phyloP scores from a whole-genome alignment of 2,329 filamentous ascomycete species.

The Alternaria brassicae region DNA sequence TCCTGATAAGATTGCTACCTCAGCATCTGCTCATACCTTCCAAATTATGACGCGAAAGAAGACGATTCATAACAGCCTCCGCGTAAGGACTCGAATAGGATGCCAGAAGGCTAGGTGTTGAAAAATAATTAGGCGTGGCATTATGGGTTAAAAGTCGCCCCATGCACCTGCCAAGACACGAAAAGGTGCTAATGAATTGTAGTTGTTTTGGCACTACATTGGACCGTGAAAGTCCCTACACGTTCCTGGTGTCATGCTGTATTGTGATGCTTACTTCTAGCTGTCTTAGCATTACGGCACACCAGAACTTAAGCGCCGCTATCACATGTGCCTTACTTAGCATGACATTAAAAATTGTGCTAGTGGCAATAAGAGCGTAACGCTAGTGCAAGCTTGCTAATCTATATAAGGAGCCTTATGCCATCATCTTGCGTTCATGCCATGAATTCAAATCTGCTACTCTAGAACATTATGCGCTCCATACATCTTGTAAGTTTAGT shows the following conservation, averaged over 20 bases:
- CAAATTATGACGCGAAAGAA: not conserved
- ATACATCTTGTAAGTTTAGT: slow-evolving; percentile 13
- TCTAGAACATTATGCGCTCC: slow-evolving; percentile 8
- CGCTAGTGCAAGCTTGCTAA: slow-evolving; percentile 3
- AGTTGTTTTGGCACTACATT: slow-evolving; percentile 4
- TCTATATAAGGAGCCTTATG: slow-evolving; percentile 1
- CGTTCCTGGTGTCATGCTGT: slow-evolving; percentile 3
- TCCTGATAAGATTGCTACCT: slow-evolving; percentile 6
- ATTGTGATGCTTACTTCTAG: slow-evolving; percentile 5
- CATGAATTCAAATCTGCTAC: not conserved
- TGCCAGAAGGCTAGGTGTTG: too few species aligned
- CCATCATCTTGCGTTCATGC: slow-evolving; percentile 2
- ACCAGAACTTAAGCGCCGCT: not conserved
- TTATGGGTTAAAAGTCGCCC: not conserved
- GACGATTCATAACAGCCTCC: not conserved
- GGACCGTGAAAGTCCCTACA: too few species aligned
- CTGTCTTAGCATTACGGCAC: slow-evolving; percentile 1
- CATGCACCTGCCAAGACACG: not conserved
- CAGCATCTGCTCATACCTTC: not conserved
- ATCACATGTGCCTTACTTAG: slow-evolving; percentile 6
- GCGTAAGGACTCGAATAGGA: slow-evolving; percentile 2
- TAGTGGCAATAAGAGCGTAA: slow-evolving; percentile 2
- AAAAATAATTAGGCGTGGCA: not conserved
- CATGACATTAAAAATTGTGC: slow-evolving; percentile 2
- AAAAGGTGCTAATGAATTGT: too few species aligned